Conservation (phyloP, 805 yeast species). For the Kodamaea kaohsiungensis region DNA sequence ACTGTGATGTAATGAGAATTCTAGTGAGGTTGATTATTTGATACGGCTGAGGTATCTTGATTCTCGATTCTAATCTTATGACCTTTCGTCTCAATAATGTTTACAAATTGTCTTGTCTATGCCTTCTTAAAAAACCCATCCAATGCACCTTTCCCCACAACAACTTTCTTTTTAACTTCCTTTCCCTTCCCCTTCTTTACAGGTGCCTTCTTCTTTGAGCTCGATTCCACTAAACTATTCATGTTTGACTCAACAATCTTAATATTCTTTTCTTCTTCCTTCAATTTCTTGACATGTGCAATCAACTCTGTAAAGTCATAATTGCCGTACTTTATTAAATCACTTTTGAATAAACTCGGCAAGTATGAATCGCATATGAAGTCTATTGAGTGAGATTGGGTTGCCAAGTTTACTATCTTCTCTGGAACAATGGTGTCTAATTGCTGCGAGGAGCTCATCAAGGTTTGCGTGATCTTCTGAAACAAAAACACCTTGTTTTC, state of each 20-base stretch:
- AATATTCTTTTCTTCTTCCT: constrained; percentile 21
- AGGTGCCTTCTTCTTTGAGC: constrained; percentile 18
- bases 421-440: constrained; percentile 24
- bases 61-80: no score
- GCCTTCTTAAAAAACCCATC: constrained; percentile 62
- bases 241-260: constrained; percentile 28
- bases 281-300: constrained; percentile 17
- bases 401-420: constrained; percentile 35
- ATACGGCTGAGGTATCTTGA: no score
- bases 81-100: no score
- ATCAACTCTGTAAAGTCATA: constrained; percentile 24
- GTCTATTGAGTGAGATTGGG: constrained; percentile 45
- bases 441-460: constrained; percentile 3
- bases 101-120: not conserved
- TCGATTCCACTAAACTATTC: constrained; percentile 22
- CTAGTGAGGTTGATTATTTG: no score
- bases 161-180: constrained; percentile 38
- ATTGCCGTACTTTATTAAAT: constrained; percentile 15
- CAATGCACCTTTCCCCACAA: constrained; percentile 64
- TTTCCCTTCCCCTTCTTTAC: constrained; percentile 4
- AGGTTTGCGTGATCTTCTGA: constrained; percentile 4
- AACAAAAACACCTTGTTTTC: constrained; percentile 8
- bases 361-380: constrained; percentile 48
- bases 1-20: not conserved
- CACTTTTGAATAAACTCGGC: constrained; percentile 24